Evolutionary conservation across 225 moss, liverwort and hornwort species (phyloP).

Genomic region (Bryoerythrophyllum caledonicum): DNA sequence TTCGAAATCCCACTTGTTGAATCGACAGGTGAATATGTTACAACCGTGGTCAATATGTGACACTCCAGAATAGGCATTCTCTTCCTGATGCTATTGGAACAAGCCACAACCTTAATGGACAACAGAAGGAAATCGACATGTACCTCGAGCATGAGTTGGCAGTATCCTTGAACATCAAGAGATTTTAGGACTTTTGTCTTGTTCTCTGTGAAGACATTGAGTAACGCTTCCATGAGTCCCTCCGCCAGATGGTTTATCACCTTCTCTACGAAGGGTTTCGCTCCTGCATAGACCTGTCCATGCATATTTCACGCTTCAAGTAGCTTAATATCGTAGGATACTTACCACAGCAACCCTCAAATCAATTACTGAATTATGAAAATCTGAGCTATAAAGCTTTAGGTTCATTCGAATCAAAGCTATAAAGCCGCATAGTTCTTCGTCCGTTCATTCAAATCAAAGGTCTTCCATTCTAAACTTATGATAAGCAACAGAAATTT

Average conservation of each 20-base stretch:
- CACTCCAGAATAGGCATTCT: background rate
- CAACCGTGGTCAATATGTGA: background rate
- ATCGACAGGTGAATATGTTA: too few species aligned
- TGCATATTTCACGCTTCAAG: conserved; percentile 16
- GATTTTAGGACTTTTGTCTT: conserved; percentile 75
- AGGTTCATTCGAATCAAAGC: conserved; percentile 10
- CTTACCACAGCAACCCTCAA: conserved; percentile 13
- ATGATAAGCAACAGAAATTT: background rate
- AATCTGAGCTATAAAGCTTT: background rate
- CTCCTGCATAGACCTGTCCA: conserved; percentile 77
- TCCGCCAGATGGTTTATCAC: conserved; percentile 80
- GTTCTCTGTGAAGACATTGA: conserved; percentile 85
- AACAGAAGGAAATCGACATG: conserved; percentile 9
- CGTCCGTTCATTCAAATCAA: conserved; percentile 8
- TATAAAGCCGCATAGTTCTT: conserved; percentile 2
- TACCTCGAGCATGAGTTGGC: conserved; percentile 95
- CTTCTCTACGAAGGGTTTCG: conserved; percentile 82
- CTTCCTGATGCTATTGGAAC: conserved; percentile 6
- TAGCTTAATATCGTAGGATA: conserved; percentile 17
- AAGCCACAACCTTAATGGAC: conserved; percentile 2
- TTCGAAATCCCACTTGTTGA: background rate
- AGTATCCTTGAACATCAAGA: conserved; percentile 88
- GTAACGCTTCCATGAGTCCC: conserved; percentile 75
- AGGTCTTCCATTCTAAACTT: conserved; percentile 1
- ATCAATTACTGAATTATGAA: conserved; percentile 5